Base-by-base conservation (phyloP, 208 protist genomes). In the Wallacemonas rigidus region DNA sequence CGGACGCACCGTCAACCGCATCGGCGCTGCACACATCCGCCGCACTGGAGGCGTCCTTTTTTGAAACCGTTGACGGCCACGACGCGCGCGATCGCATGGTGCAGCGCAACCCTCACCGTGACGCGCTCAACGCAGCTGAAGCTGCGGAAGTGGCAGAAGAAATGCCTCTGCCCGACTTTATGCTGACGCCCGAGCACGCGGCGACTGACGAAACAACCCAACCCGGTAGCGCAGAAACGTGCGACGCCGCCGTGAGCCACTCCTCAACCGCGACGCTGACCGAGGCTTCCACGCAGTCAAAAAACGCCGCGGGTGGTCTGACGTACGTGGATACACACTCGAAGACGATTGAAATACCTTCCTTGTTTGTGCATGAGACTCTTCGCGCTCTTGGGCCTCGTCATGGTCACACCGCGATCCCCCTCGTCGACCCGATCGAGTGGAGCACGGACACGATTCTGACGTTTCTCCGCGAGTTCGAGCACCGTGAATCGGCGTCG, bases 391-490 rank as follows among this genome's bases (percentile, higher is more conserved):
- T 93, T 45, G 86, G 86, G 36, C 47, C 72, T 2, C 81, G 74
- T 4, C 90, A 95, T 70, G 87, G 87, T 6, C 67, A 85, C 48
- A 9, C 51, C 1, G 35, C 47, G 1, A 54, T 95, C 9, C 85
- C 91, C 1, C 74, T 80, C 38, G 64, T 44, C 14, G 91, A 96
- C 51, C 91, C 91, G 9, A 63, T 89, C 11, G 47, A 86, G 12
- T 96, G 91, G 89, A 67, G 12, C 44, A 93, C 89, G 4, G 85
- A 90, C 14, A 79, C 81, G 11, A 72, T 96, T 44, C 63, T 96
- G 41, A 9, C 64, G 4, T 94, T 83, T 73, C 47, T 94, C 3
- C 61, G 56, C 7, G 48, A 67, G 2, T 86, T 92, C 72, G 86
- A 86, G 77, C 75, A 76, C 51, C 70, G 45, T 2, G 50, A 39